A percentile compares a stretch with the other conserved stretches of the same genome.
These are phyloP conservation scores for Erucastrum elatum DNA, from an alignment of 345 rosid species.

Conservation along the genomic window DNA sequence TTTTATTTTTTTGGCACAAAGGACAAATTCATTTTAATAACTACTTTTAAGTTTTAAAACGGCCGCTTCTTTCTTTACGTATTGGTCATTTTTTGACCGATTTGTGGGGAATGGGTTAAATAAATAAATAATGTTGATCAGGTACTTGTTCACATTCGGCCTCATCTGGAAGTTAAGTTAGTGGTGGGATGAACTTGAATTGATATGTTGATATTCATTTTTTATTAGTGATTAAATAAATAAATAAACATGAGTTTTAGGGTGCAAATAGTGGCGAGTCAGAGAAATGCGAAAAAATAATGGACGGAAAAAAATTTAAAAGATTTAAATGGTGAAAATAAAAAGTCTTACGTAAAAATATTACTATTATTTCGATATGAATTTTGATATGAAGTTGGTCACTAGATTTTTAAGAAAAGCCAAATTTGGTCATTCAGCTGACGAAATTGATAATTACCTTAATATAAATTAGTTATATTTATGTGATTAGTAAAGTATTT, in stretches of 20 bases:
- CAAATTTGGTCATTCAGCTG: not conserved
- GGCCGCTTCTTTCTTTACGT: too few relatives aligned
- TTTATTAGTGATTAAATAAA: not conserved
- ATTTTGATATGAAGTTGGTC: not conserved
- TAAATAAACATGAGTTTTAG: not conserved
- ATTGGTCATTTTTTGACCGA: too few relatives aligned
- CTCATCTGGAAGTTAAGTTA: conserved; percentile 10
- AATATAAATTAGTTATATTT: not conserved
- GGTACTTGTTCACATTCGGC: conserved; percentile 31
- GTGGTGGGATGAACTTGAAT: not conserved
- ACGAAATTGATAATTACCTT: not conserved
- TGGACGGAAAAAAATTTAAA: not conserved
- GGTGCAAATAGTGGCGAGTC: not conserved
- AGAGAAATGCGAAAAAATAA: not conserved
- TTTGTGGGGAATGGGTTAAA: not conserved
- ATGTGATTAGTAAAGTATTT: not conserved
- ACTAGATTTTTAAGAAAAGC: not conserved
- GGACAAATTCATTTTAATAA: conserved; percentile 10
- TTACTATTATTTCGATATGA: not conserved
- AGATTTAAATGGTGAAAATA: not conserved
- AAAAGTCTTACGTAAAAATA: not conserved
- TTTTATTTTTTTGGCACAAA: not conserved
- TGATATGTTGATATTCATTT: not conserved
- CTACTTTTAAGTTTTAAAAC: too few relatives aligned
- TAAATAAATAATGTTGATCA: not conserved